Evolutionary conservation across 805 yeast genomes (phyloP).

Genomic region (Spencermartinsiella europaea): DNA sequence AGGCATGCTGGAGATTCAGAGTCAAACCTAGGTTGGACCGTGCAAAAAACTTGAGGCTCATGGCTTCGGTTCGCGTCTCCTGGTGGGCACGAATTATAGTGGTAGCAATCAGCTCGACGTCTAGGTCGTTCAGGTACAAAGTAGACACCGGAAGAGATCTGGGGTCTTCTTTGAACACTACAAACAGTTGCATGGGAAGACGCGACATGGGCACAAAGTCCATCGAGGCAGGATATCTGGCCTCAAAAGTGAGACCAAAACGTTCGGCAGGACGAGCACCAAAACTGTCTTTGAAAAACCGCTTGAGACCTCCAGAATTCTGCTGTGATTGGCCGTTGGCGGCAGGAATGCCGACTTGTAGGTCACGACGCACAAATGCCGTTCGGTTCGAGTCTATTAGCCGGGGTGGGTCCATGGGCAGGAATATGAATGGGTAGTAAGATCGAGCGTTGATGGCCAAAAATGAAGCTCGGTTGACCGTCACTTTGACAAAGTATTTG

Average conservation of each 20-base stretch:
- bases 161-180: conserved; percentile 17
- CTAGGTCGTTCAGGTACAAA: conserved; percentile 39
- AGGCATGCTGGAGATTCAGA: conserved; percentile 11
- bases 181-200: conserved; percentile 21
- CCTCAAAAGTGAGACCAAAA: conserved; percentile 36
- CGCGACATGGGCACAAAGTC: conserved; percentile 41
- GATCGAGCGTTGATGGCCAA: conserved; percentile 44
- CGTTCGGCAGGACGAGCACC: background rate
- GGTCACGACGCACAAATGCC: conserved; percentile 39
- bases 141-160: conserved; percentile 6
- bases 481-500: conserved; percentile 55
- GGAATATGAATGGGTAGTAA: conserved; percentile 46
- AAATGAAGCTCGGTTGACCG: conserved; percentile 50
- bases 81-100: conserved; percentile 30
- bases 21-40: conserved; percentile 20
- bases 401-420: conserved; percentile 38
- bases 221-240: conserved; percentile 45
- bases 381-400: conserved; percentile 23
- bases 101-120: conserved; percentile 29
- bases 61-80: conserved; percentile 14
- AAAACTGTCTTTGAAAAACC: conserved; percentile 19
- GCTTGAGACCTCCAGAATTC: conserved; percentile 10
- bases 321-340: conserved; percentile 8
- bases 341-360: conserved; percentile 14
- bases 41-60: conserved; percentile 21